Base-by-base conservation (phyloP, 129 eudicot genomes). In the Pittosporum tobira region DNA sequence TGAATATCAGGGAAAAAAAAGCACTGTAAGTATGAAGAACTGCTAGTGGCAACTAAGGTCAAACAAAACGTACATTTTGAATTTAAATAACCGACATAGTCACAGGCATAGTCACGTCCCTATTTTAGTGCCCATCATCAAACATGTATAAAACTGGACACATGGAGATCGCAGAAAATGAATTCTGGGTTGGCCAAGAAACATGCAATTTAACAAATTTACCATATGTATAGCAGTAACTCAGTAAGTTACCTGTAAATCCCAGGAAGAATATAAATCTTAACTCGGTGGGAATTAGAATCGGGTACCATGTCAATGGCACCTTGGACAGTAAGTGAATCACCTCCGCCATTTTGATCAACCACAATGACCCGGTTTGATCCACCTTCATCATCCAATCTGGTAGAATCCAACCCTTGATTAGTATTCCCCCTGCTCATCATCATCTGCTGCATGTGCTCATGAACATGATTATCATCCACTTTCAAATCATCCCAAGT, bases 251-350 rank as follows among this genome's bases (percentile, higher is more conserved):
- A 89, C 97, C 94, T 86, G 89, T 91, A 91, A 61, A 78, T 66
- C 52, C 94, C 98, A 10, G 98, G 98, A 67, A 61, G 95, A 51
- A 91, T 72, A 71, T 71, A 72, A 54, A 91, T 86, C 61, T 78
- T 86, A 16, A 86, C 75, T 61, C 98, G 69, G 24, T 52, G 48
- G 25, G 83, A 58, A 68, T 83, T 91, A 21, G 65, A 43, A 15
- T 28, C 6, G 28, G 94, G 96, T 51, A 91, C 87, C 84, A 86
- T 58, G 65, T 83, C 94, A 73, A 86, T 73, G 0, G 96, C 98
- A 24, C 82, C 96, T 70, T 91, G 89, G 19, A 91, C 83, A 5
- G 81, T 84, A 5, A 47, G 6, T 0, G 79, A 73, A 82, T 86
- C 77, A 48, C 94, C 94, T 2, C 47, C 40, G 1, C 98, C 98